Evolutionary conservation across 2,329 filamentous ascomycete genomes (phyloP), one percentile per base, ranked within the genome.

Genomic region (Colletotrichum neosansevieriae): DNA sequence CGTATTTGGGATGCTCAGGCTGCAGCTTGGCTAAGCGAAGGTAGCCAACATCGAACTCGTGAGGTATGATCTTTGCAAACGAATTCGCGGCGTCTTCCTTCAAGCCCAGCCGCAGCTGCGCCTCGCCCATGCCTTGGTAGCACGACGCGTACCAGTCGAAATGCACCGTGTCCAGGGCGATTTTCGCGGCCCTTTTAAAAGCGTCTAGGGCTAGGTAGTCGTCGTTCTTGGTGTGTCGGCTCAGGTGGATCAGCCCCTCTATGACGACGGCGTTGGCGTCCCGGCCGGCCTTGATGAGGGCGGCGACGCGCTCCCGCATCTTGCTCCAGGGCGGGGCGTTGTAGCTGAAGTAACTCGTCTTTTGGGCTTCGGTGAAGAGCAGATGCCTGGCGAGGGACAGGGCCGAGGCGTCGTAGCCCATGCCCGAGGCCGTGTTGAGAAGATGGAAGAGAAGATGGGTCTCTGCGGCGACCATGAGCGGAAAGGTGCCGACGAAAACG

Each of bases 191-290:
- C 34, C 45, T 45, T 15, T 19, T 12, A 34, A 69, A 65, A 36
- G 70, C 57, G 32, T 42, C 63, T 15, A 60, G 24, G 40, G 69
- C 57, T 9, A n/a, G 36, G n/a, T 45, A 21, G 47, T 63, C n/a
- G 17, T 60, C 34, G 4, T 12, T 4, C 17, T 53, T 4, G 34
- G 34, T 49, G 36, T 42, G n/a, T 24, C 29, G 40, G 19, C 21
- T 3, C 15, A 67, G 21, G 47, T 62, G 44, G 15, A 68, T 13
- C 34, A 63, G 51, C 40, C 67, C 80, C 47, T 80, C 75, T 9
- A 75, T 71, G 4, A 76, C 75, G 21, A 81, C 72, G 36, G 79
- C 80, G 50, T 82, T 73, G 3, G 78, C 72, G 42, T 82, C 74
- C n/a, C 71, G 73, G 29, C 73, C 75, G 34, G 69, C 63, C 12